Evolutionary conservation across 202 grass and related monocot species (phyloP).

Genomic region (Tripidium arundinaceum): DNA sequence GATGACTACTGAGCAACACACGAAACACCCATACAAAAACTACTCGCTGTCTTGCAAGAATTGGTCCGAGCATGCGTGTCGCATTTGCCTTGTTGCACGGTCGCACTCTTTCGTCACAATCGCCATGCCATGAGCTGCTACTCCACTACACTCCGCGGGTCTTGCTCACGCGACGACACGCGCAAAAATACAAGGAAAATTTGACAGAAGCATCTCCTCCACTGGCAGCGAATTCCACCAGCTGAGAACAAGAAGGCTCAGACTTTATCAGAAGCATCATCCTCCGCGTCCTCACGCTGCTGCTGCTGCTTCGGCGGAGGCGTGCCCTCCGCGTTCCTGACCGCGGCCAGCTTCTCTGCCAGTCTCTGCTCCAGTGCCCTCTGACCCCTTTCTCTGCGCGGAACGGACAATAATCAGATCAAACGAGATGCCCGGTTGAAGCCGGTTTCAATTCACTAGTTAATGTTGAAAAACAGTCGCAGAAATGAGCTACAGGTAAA

Average conservation of each 20-base stretch:
- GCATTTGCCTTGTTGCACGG: constrained; percentile 6
- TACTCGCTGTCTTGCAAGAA: not conserved
- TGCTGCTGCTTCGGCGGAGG: not conserved
- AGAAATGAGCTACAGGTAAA: too few relatives aligned
- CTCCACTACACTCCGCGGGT: not conserved
- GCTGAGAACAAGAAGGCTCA: constrained; percentile 8
- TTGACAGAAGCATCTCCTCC: not conserved
- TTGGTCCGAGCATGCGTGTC: not conserved
- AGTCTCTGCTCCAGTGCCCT: constrained; percentile 80
- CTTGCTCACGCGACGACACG: not conserved
- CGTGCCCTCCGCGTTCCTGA: constrained; percentile 26
- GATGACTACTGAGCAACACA: not conserved
- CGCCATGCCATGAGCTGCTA: not conserved
- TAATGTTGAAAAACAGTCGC: too few relatives aligned
- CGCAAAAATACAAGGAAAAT: not conserved
- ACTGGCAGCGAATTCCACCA: constrained; percentile 2
- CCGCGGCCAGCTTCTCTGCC: constrained; percentile 47
- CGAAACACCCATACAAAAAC: not conserved
- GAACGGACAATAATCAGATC: not conserved
- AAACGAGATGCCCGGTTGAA: not conserved
- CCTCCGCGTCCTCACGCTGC: not conserved
- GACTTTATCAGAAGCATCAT: constrained; percentile 59
- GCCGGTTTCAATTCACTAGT: not conserved
- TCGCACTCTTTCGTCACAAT: not conserved
- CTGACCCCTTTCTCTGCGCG: constrained; percentile 72